A percentile compares a stretch with the other conserved stretches of the same genome.
Conservation (phyloP, 345 rosid genomes). For the Pelargonium nanum region DNA sequence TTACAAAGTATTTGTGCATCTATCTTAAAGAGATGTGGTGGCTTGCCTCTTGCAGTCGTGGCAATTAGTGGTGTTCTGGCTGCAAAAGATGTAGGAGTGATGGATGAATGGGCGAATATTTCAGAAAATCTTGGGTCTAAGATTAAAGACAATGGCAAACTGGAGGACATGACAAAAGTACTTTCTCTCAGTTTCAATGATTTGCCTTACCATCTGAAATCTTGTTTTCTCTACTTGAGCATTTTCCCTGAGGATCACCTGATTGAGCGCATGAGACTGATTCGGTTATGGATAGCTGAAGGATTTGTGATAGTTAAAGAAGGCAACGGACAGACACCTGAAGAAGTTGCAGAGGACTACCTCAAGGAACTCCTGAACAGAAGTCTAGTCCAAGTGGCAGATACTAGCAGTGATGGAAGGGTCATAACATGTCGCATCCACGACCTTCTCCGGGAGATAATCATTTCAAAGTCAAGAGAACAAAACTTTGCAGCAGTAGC, state of each 20-base stretch:
- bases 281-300: conserved; percentile 36
- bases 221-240: conserved; percentile 32
- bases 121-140: conserved; percentile 23
- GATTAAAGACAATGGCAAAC: conserved; percentile 19
- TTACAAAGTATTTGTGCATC: conserved; percentile 12
- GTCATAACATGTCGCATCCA: conserved; percentile 29
- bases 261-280: conserved; percentile 15
- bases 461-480: conserved; percentile 26
- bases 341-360: conserved; percentile 38
- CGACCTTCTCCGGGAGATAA: conserved; percentile 24
- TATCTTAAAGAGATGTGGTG: conserved; percentile 15
- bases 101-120: conserved; percentile 30
- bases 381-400: conserved; percentile 27
- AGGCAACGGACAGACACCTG: conserved; percentile 22
- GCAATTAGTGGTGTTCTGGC: conserved; percentile 25
- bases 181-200: conserved; percentile 32
- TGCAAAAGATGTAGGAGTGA: conserved; percentile 6
- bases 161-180: conserved; percentile 21
- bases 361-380: conserved; percentile 28
- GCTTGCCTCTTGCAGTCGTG: conserved; percentile 20
- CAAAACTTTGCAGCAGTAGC: conserved; percentile 25
- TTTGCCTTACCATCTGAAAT: conserved; percentile 31
- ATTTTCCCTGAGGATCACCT: conserved; percentile 29
- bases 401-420: conserved; percentile 20
- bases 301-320: conserved; percentile 29